These are phyloP conservation scores for Rubia tinctorum DNA, from an alignment of 305 asterid species.

Conservation along the genomic window DNA sequence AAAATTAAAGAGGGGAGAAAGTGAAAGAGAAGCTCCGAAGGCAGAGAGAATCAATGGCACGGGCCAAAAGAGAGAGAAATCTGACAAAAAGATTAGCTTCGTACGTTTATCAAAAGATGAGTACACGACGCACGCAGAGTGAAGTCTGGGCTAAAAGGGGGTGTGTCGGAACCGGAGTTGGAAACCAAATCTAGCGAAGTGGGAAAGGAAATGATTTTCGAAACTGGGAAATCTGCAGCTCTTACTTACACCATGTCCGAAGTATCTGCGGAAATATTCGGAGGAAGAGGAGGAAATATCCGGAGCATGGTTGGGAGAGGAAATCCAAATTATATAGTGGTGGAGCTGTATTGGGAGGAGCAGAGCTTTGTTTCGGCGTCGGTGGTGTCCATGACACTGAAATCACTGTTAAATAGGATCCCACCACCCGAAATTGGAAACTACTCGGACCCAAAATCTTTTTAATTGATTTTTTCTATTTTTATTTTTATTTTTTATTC, in stretches of 20 bases:
- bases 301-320: constrained; percentile 4
- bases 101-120: constrained; percentile 40
- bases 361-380: constrained; percentile 15
- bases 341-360: constrained; percentile 3
- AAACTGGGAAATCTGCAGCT: not conserved
- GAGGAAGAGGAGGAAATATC: not conserved
- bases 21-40: constrained; percentile 30
- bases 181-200: not conserved
- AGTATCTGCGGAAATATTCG: not conserved
- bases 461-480: too few relatives aligned
- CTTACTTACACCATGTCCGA: not conserved
- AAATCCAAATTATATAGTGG: not conserved
- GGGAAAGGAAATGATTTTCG: not conserved
- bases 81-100: constrained; percentile 40
- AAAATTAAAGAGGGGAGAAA: constrained; percentile 22
- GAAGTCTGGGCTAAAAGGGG: constrained; percentile 7
- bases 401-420: constrained; percentile 59
- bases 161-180: not conserved
- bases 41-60: constrained; percentile 24
- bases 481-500: too few relatives aligned
- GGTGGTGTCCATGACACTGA: constrained; percentile 38
- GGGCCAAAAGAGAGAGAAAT: constrained; percentile 11
- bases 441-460: constrained; percentile 4
- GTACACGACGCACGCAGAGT: constrained; percentile 10
- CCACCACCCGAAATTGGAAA: constrained; percentile 31